Evolutionary conservation across 345 rosid species (phyloP).

Genomic region (Euphorbia lathyris): DNA sequence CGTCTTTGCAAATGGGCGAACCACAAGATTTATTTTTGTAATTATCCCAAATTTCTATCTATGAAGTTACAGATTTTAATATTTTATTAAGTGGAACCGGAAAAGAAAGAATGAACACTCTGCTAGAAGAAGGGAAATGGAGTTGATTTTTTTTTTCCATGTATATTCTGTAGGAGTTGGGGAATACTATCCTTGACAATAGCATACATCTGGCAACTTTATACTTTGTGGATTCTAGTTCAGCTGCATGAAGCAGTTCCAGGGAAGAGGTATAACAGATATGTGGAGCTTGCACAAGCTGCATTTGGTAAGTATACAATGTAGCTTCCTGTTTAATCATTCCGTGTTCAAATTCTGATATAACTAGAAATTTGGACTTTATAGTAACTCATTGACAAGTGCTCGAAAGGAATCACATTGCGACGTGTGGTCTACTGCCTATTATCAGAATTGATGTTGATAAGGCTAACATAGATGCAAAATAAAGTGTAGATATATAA

Average conservation of each 20-base stretch:
- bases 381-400: not conserved
- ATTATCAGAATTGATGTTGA: too few relatives aligned
- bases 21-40: too few relatives aligned
- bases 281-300: constrained; percentile 95
- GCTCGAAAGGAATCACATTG: not conserved
- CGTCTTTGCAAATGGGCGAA: too few relatives aligned
- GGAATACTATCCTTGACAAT: constrained; percentile 78
- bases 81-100: not conserved
- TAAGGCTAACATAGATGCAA: too few relatives aligned
- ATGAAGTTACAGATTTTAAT: not conserved
- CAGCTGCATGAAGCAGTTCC: constrained; percentile 97
- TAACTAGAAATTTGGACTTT: too few relatives aligned
- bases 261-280: constrained; percentile 90
- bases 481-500: too few relatives aligned
- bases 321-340: not conserved
- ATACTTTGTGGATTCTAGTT: constrained; percentile 89
- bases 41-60: too few relatives aligned
- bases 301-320: constrained; percentile 68
- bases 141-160: not conserved
- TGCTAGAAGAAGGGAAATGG: not conserved
- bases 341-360: too few relatives aligned
- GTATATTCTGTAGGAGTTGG: constrained; percentile 71
- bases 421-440: not conserved
- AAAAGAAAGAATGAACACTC: too few relatives aligned
- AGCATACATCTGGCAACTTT: constrained; percentile 94